Evolutionary conservation across 495 filamentous ascomycete genomes (phyloP).

Genomic region (Penicillium soppii): DNA sequence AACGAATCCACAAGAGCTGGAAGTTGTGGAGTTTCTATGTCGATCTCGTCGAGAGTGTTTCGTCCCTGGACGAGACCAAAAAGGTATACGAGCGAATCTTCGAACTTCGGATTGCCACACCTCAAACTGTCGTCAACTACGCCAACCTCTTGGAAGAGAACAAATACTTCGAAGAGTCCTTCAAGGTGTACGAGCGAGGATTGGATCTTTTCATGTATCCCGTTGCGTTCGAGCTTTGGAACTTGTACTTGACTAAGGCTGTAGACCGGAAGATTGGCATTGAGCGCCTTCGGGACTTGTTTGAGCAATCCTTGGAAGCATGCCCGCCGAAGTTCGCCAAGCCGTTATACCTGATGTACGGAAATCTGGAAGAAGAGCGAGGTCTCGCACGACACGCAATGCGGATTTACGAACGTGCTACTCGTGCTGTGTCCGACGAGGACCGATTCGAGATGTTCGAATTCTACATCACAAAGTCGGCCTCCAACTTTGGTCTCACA

Average conservation of each 20-base stretch:
- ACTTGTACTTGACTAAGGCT: constrained; percentile 95
- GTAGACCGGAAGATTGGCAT: constrained; percentile 94
- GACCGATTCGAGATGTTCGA: constrained; percentile 98
- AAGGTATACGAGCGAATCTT: constrained; percentile 97
- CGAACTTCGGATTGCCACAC: constrained; percentile 95
- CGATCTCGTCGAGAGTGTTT: constrained; percentile 93
- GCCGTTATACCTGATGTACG: constrained; percentile 96
- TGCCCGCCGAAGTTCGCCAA: constrained; percentile 97
- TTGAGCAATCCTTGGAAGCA: constrained; percentile 94
- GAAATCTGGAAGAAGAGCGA: constrained; percentile 93
- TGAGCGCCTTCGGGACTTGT: constrained; percentile 90
- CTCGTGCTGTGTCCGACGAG: constrained; percentile 91
- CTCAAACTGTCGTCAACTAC: constrained; percentile 98
- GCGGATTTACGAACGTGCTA: constrained; percentile 98
- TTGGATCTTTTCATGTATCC: constrained; percentile 97
- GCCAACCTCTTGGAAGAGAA: constrained; percentile 95
- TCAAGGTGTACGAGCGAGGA: constrained; percentile 95
- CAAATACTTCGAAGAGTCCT: constrained; percentile 95
- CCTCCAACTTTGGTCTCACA: constrained; percentile 94
- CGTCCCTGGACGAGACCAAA: constrained; percentile 86
- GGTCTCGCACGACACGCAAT: constrained; percentile 96
- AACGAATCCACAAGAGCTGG: constrained; percentile 98
- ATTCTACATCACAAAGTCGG: constrained; percentile 98
- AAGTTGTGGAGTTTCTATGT: constrained; percentile 99
- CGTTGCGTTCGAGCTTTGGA: constrained; percentile 98